Evolutionary conservation across 78 protist species (phyloP).

Genomic region (Protostelium mycophagum): DNA sequence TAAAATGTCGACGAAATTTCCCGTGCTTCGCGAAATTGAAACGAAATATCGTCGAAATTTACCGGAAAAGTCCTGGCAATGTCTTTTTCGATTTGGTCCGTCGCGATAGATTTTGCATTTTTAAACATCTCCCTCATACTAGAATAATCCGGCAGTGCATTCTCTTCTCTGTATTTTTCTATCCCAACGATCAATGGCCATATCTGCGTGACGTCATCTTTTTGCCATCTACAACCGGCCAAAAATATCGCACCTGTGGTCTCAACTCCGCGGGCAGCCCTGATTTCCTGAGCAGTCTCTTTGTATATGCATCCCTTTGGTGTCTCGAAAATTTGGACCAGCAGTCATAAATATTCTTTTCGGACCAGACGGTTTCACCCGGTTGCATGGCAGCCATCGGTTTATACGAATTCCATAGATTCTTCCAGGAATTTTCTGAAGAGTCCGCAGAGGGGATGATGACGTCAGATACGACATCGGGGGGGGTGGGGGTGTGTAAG

Average conservation of each 20-base stretch:
- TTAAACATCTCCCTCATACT: not conserved
- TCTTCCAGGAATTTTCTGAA: not conserved
- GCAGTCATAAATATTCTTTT: not conserved
- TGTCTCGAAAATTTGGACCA: not conserved
- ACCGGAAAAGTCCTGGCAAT: not conserved
- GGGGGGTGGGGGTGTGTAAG: not conserved
- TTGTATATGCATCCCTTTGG: not conserved
- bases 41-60: not conserved
- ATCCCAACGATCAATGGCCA: not conserved
- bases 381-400: not conserved
- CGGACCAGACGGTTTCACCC: not conserved
- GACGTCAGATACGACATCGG: not conserved
- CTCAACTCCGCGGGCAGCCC: not conserved
- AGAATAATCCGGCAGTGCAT: not conserved
- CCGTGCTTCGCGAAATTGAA: too few species aligned
- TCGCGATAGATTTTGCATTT: not conserved
- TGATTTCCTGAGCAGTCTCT: not conserved
- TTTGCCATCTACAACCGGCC: not conserved
- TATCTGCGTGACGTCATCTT: not conserved
- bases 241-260: not conserved
- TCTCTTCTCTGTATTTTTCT: not conserved
- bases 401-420: not conserved
- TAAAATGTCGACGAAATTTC: too few species aligned
- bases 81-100: not conserved
- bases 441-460: not conserved